Evolutionary conservation across 345 rosid genomes (phyloP).

Genomic region (Excoecaria agallocha): DNA sequence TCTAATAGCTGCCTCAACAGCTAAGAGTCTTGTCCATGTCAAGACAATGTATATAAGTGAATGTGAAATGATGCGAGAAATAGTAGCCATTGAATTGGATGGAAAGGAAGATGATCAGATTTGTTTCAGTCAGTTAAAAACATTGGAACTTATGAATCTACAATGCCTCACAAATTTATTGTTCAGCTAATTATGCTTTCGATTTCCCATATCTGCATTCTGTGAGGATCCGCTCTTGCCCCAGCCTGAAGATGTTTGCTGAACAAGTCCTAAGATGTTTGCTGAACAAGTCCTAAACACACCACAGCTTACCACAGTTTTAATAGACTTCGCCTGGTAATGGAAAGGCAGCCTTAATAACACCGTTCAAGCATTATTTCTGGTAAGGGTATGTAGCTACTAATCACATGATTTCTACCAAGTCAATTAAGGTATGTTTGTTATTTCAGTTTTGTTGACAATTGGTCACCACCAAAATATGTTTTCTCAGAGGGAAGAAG

Average conservation of each 20-base stretch:
- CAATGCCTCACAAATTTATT: slow-evolving; percentile 5
- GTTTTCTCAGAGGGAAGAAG: too few species aligned
- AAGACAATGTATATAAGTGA: background rate
- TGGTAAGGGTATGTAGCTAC: background rate
- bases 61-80: slow-evolving; percentile 10
- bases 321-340: background rate
- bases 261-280: too few species aligned
- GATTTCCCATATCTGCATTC: background rate
- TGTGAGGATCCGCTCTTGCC: background rate
- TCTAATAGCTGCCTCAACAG: background rate
- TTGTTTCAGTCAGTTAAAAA: background rate
- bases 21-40: slow-evolving; percentile 7
- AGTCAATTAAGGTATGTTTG: too few species aligned
- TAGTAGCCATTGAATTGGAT: background rate
- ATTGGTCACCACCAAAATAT: too few species aligned
- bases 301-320: background rate
- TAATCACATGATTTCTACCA: too few species aligned
- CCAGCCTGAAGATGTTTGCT: background rate
- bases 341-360: background rate
- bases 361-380: background rate
- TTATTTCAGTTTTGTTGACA: too few species aligned
- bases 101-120: background rate
- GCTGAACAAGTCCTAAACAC: background rate
- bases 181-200: background rate
- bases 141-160: background rate